Evolutionary conservation across 257 asterid species (phyloP).

Genomic region (Solanum sitiens): DNA sequence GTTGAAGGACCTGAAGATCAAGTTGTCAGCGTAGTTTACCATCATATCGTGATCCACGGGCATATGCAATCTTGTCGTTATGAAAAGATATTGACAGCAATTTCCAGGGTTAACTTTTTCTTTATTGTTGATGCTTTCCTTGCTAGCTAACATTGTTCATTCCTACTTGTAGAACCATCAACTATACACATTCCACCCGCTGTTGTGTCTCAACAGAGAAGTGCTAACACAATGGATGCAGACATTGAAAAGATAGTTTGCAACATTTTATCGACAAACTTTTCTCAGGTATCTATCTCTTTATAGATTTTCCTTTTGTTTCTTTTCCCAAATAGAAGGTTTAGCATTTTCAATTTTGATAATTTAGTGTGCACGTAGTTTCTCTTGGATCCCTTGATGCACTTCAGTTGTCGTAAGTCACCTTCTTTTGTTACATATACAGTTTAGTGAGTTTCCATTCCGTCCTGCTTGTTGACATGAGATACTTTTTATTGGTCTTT

Average conservation of each 20-base stretch:
- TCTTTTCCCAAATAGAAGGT: not conserved
- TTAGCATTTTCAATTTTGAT: not conserved
- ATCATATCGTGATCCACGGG: not conserved
- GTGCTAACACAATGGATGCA: conserved; percentile 12
- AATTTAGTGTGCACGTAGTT: not conserved
- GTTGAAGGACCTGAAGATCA: not conserved
- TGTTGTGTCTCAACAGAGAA: conserved; percentile 10
- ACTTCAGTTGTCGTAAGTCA: not conserved
- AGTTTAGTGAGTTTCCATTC: not conserved
- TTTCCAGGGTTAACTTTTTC: not conserved
- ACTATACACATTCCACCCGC: conserved; percentile 23
- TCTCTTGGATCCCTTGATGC: not conserved
- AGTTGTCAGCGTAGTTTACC: not conserved
- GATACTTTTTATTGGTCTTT: conserved; percentile 11
- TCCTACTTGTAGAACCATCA: conserved; percentile 50
- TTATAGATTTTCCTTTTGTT: not conserved
- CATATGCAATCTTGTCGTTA: not conserved
- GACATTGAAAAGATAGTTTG: conserved; percentile 44
- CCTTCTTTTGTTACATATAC: not conserved
- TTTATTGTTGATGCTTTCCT: not conserved
- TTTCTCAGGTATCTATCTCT: conserved; percentile 41
- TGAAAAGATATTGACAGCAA: not conserved
- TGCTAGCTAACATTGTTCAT: not conserved
- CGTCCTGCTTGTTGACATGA: not conserved
- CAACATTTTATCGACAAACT: conserved; percentile 43